Conservation (phyloP, 2,329 filamentous ascomycete genomes). For the Botrytis byssoidea region DNA sequence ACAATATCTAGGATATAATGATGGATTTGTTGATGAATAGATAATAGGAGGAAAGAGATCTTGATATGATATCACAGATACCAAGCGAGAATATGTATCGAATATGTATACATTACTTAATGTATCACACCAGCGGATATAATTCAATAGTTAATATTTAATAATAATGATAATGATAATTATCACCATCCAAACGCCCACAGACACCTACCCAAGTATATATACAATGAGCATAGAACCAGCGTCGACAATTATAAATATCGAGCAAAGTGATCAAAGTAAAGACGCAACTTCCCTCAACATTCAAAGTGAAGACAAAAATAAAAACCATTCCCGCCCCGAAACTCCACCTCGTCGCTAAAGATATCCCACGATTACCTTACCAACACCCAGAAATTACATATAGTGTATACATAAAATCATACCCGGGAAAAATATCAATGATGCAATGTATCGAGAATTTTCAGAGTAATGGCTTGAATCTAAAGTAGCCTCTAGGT, state of each 20-base stretch:
- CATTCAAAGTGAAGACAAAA: neutral
- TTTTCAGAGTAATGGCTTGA: neutral
- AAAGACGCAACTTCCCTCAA: neutral
- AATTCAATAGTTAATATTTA: neutral
- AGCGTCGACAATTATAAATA: fast-evolving
- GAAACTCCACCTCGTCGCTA: too few species aligned
- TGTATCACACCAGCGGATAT: neutral
- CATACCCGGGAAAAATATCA: too few species aligned
- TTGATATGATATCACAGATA: neutral
- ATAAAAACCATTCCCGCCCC: too few species aligned
- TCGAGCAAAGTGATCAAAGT: neutral
- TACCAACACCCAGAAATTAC: neutral
- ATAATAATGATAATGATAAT: neutral
- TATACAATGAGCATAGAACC: neutral
- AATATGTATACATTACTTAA: neutral
- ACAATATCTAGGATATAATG: neutral
- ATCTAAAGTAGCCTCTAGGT: neutral
- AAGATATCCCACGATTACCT: fast-evolving
- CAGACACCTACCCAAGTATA: fast-evolving
- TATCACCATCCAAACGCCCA: neutral
- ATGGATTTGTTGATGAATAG: fast-evolving
- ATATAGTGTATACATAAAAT: too few species aligned
- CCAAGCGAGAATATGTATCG: neutral
- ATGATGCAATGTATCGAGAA: neutral
- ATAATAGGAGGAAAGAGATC: neutral